phyloP scores from a whole-genome alignment of 805 yeast species.

The Barnettozyma californica region DNA sequence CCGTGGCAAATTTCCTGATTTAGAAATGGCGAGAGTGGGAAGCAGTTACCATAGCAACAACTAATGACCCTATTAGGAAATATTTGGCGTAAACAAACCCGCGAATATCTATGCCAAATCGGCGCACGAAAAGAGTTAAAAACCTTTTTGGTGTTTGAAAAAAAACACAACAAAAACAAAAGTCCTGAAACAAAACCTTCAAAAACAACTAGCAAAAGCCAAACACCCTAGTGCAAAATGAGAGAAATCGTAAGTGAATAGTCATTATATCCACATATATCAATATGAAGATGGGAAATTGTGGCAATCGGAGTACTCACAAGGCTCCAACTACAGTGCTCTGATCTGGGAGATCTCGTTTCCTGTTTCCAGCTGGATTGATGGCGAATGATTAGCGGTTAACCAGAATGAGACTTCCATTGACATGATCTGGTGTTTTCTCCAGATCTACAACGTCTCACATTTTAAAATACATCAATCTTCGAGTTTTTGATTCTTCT shows the following conservation, averaged over 20 bases:
- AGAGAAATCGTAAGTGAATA: slow-evolving; percentile 2
- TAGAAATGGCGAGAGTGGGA: not conserved
- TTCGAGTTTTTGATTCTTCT: not conserved
- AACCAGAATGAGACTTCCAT: not conserved
- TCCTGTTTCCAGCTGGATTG: not conserved
- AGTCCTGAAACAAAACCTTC: slow-evolving; percentile 1
- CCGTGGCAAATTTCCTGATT: not conserved
- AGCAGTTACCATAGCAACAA: not conserved
- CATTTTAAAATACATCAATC: not conserved
- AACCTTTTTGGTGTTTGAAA: not conserved
- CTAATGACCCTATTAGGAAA: not conserved
- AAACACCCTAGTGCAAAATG: not conserved
- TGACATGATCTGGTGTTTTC: not conserved
- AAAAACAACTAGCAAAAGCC: not conserved
- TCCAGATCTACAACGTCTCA: not conserved
- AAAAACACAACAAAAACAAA: slow-evolving; percentile 1
- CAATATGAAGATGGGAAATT: not conserved
- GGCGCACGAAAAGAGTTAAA: not conserved
- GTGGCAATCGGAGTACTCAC: not conserved
- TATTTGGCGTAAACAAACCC: slow-evolving; percentile 2
- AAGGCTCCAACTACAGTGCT: not conserved
- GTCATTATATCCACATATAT: not conserved
- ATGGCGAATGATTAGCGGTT: not conserved
- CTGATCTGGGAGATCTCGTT: not conserved
- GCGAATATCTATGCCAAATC: not conserved